Evolutionary conservation across 768 basidiomycete genomes (phyloP), one percentile per base, ranked within the genome.

Genomic region (Collybia mongolica): DNA sequence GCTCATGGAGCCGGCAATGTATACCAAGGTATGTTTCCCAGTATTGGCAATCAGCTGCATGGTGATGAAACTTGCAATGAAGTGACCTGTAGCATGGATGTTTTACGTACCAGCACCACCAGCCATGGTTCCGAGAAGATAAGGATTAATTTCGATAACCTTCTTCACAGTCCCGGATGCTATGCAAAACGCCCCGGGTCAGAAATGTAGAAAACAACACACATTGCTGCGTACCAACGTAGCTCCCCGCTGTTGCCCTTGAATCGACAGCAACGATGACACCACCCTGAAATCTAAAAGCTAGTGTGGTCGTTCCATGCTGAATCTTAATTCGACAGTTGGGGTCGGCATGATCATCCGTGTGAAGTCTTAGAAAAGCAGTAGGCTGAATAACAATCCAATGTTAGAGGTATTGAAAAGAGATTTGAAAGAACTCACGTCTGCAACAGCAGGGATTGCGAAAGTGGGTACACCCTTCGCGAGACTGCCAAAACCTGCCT

Each of bases 181-280:
- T 98, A 63, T 22, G 36, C 14, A 9, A 6, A 32, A 12, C 32
- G 11, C 26, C 26, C 32, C 5, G 32, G 11, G 32, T 32, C 32
- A 32, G 32, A 32, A 32, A 32, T 32, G 14, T 11, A 32, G 5
- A 14, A 12, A 14, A 5, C 3, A 32, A 32, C 28, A 11, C 2
- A 26, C 9, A n/a, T 18, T 5, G 12, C 18, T 2, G 74, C 83
- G 44, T 49, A 95, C 96, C 96, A 65, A 99, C 80, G 68, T 99
- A 98, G 73, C 86, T 93, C 65, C 97, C 97, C 26, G 95, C 91
- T 6, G 97, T 98, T 26, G 97, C 97, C 69, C 97, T 74, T 29
- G 96, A 98, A 67, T 99, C 97, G n/a, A 99, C 97, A 18, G 93
- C 92, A n/a, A 98, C 97, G 54, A 98, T 95, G 51, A 98, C 93